Conservation (phyloP, 2,329 filamentous ascomycete species). For the Beauveria caledonica region DNA sequence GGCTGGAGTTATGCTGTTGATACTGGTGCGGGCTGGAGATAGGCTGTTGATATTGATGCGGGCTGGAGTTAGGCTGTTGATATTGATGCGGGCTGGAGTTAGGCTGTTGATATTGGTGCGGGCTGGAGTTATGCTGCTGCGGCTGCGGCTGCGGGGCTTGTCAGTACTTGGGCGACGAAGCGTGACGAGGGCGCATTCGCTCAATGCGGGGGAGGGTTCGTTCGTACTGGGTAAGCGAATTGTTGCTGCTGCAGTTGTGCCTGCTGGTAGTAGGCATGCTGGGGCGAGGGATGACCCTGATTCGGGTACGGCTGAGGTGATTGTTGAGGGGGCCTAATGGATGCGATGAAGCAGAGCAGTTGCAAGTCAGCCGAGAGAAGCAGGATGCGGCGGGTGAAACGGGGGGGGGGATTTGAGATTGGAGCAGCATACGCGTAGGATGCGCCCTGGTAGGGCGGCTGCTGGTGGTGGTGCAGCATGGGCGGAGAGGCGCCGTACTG, state of each 20-base stretch:
- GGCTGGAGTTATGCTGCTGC: conserved; percentile 14
- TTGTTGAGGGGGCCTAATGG: conserved; percentile 4
- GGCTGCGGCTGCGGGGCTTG: conserved; percentile 17
- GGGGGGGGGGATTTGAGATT: neutral
- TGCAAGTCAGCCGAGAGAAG: neutral
- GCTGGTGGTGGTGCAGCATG: neutral
- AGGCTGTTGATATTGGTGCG: conserved; percentile 17
- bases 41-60: conserved; percentile 6
- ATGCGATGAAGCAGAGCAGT: neutral
- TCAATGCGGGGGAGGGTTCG: conserved; percentile 12
- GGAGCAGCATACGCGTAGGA: neutral
- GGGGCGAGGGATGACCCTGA: conserved; percentile 28
- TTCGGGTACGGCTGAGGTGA: conserved; percentile 31
- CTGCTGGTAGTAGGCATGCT: conserved; percentile 35
- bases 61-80: conserved; percentile 19
- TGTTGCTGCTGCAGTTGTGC: conserved; percentile 41
- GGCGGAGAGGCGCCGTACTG: conserved; percentile 7
- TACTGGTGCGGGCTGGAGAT: conserved; percentile 19
- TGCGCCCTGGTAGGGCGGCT: conserved; percentile 2
- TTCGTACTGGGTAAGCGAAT: conserved; percentile 34
- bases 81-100: conserved; percentile 17
- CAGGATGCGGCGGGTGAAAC: neutral
- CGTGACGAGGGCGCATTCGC: neutral
- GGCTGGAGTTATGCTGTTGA: conserved; percentile 21
- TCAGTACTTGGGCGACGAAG: neutral